Base-by-base conservation (phyloP, 1,139 yeast genomes). In the Nakaseomyces glabratus region DNA sequence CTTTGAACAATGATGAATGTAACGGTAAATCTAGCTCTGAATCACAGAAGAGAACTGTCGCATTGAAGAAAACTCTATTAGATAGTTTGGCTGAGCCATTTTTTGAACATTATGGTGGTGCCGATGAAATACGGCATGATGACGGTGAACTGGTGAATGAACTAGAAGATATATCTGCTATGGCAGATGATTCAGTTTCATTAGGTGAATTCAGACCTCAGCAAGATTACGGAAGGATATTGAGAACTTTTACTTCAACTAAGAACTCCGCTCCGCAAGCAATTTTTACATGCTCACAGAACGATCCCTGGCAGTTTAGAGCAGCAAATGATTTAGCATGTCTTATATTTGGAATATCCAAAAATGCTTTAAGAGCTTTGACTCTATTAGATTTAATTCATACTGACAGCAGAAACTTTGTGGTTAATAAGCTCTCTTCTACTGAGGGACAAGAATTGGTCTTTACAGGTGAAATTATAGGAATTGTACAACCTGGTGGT, bases 251-350 rank as follows among this genome's bases (percentile, higher is more conserved):
- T 33, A 68, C 80, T 1, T 67, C 81, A 4, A 77, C 78, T 5
- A 80, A 77, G 47, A 78, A 76, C 40, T 65, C 76, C 1, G 66
- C 77, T 3, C 86, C 88, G 25, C 85, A 79, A 52, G 90, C 94
- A 0, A 80, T 86, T 4, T 80, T 88, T 56, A 85, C 95, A 0
- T 82, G 93, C 26, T 76, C 74, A 9, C 63, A 71, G 13, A 73
- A 71, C n/a, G 68, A 71, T 33, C 96, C 96, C 0, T 88, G 93
- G 85, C 60, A 67, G 14, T 72, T 88, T 31, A 73, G 74, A 47
- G 88, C 93, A 6, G 88, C 93, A 6, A 88, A 88, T 52, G 96
- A 88, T 58, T 65, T 85, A 47, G 95, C 95, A 0, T 82, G 94
- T 52, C 66, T 85, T 44, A 76, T 82, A 65, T 82, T 86, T 62